A percentile compares a stretch with the other conserved stretches of the same genome.
phyloP scores from a whole-genome alignment of 1,139 yeast species.

The Yamadazyma songkhlaensis region DNA sequence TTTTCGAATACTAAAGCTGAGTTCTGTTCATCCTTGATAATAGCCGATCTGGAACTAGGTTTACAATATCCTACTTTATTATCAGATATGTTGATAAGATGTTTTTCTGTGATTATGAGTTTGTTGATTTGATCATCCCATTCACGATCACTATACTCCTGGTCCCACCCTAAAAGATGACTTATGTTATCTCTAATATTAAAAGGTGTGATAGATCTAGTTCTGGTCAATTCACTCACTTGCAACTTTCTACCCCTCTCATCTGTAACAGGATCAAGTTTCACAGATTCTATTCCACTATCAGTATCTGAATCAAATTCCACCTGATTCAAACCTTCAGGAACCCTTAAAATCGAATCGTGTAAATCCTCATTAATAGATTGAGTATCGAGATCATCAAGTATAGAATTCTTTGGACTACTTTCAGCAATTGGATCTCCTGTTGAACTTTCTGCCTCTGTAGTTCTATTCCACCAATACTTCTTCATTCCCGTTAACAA shows the following conservation, averaged over 20 bases:
- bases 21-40: conserved; percentile 14
- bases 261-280: conserved; percentile 1
- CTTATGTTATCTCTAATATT: conserved; percentile 19
- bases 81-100: not conserved
- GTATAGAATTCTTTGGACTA: conserved; percentile 7
- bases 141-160: conserved; percentile 1
- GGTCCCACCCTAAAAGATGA: conserved; percentile 14
- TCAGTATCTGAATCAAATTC: not conserved
- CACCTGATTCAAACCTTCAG: not conserved
- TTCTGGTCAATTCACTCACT: conserved; percentile 6
- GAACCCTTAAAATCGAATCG: conserved; percentile 8
- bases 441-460: no score
- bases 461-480: conserved; percentile 12
- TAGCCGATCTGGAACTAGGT: conserved; percentile 9
- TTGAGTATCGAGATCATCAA: conserved; percentile 8
- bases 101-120: not conserved
- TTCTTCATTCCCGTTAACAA: no score
- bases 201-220: conserved; percentile 17
- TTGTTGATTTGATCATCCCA: conserved; percentile 1
- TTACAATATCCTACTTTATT: not conserved
- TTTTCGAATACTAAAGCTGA: conserved; percentile 13
- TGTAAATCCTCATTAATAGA: conserved; percentile 12
- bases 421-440: conserved; percentile 11
- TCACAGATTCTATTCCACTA: not conserved
- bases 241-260: conserved; percentile 9